Conservation (phyloP, 371 early-diverging fungal species). For the Mortierella sp. region DNA sequence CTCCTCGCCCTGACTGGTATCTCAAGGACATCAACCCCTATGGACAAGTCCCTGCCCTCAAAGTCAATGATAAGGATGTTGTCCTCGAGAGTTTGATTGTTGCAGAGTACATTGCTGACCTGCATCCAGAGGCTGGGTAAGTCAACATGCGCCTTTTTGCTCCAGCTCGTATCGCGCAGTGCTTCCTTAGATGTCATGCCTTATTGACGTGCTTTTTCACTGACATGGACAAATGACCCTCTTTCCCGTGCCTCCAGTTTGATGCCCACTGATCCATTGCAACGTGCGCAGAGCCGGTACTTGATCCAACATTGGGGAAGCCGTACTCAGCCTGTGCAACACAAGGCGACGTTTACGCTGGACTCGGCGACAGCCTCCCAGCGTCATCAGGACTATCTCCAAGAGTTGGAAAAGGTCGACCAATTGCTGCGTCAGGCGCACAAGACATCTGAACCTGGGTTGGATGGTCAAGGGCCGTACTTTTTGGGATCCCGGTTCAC, state of each 20-base stretch:
- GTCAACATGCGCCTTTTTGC: too few species aligned
- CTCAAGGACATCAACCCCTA: constrained; percentile 54
- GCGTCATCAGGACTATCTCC: constrained; percentile 20
- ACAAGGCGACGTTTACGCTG: constrained; percentile 26
- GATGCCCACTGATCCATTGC: constrained; percentile 40
- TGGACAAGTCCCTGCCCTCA: constrained; percentile 50
- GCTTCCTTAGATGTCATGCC: too few species aligned
- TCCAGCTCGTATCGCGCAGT: too few species aligned
- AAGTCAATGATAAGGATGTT: constrained; percentile 36
- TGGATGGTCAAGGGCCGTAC: constrained; percentile 17
- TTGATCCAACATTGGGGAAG: constrained; percentile 42
- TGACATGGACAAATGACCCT: too few species aligned
- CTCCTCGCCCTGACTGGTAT: constrained; percentile 50
- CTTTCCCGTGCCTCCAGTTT: constrained; percentile 12
- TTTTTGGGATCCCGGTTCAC: constrained; percentile 43
- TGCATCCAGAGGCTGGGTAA: constrained; percentile 45
- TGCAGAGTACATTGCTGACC: constrained; percentile 42
- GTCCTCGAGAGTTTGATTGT: constrained; percentile 43
- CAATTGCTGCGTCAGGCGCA: constrained; percentile 16
- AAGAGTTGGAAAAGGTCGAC: constrained; percentile 35
- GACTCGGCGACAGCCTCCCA: constrained; percentile 23
- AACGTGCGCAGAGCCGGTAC: constrained; percentile 41
- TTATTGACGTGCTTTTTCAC: too few species aligned
- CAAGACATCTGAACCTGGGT: constrained; percentile 18
- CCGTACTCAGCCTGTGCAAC: constrained; percentile 26